These are phyloP conservation scores for Euphorbia pulcherrima DNA, from an alignment of 345 rosid species.

Conservation along the genomic window DNA sequence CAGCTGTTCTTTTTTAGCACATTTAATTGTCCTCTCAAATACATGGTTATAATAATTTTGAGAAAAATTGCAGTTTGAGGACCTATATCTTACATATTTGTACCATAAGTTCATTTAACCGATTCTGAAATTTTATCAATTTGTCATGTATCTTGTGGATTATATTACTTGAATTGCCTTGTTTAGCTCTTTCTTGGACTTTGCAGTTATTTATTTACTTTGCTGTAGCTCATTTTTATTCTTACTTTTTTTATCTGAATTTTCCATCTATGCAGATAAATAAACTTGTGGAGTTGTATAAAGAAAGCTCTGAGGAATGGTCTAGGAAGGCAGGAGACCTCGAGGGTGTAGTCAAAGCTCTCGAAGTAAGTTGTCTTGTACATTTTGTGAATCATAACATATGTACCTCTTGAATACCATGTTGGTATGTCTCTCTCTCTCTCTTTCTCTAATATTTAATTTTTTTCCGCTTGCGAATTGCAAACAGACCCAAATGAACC, in stretches of 20 bases:
- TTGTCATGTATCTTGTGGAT: background rate
- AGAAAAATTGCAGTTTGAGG: background rate
- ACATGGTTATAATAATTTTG: background rate
- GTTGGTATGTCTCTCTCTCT: background rate
- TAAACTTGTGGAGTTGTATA: constrained; percentile 83
- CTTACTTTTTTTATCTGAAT: constrained; percentile 14
- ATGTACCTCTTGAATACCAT: background rate
- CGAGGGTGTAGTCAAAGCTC: constrained; percentile 90
- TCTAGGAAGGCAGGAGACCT: constrained; percentile 91
- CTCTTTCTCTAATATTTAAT: background rate
- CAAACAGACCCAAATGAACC: constrained; percentile 59
- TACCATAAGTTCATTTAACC: background rate
- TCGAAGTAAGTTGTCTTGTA: constrained; percentile 53
- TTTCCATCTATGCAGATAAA: constrained; percentile 46
- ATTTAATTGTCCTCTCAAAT: background rate
- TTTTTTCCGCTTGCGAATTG: background rate
- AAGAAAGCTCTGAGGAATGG: constrained; percentile 94
- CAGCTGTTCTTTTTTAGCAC: background rate
- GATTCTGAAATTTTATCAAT: background rate
- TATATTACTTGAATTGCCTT: no score
- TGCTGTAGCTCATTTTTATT: background rate
- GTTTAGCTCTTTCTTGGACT: background rate
- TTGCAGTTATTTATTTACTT: background rate
- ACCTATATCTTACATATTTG: background rate
- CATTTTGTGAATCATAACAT: background rate